Evolutionary conservation across 2,329 filamentous ascomycete genomes (phyloP).

Genomic region (Neonectria hederae): DNA sequence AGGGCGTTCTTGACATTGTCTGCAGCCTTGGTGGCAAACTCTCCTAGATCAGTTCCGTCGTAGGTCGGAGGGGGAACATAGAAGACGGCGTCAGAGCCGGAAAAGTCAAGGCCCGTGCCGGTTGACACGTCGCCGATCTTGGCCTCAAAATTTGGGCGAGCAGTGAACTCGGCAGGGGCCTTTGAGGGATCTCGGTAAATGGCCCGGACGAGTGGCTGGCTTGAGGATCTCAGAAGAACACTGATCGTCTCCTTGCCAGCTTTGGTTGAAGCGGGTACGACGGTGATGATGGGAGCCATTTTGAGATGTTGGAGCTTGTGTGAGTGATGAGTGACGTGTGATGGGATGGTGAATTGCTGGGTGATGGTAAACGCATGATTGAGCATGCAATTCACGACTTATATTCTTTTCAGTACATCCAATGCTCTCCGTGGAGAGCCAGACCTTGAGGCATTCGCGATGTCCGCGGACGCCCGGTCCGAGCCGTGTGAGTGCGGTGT

Average conservation of each 20-base stretch:
- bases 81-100: constrained; percentile 44
- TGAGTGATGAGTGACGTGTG: not conserved
- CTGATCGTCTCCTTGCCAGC: constrained; percentile 46
- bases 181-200: constrained; percentile 46
- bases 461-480: not conserved
- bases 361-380: not conserved
- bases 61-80: constrained; percentile 47
- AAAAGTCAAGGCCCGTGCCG: constrained; percentile 42
- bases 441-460: not conserved
- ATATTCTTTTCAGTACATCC: too few relatives aligned
- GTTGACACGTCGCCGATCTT: constrained; percentile 44
- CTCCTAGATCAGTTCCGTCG: constrained; percentile 36
- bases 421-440: too few relatives aligned
- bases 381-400: not conserved
- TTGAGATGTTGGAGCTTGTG: not conserved
- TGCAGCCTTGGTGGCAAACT: constrained; percentile 39
- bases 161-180: constrained; percentile 42
- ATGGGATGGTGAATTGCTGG: not conserved
- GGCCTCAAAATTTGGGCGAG: constrained; percentile 43
- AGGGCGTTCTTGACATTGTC: constrained; percentile 39
- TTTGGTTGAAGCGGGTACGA: constrained; percentile 47
- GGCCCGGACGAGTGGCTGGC: constrained; percentile 37
- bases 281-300: constrained; percentile 45
- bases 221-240: constrained; percentile 35
- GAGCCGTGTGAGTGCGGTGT: not conserved